Base-by-base conservation (phyloP, 495 filamentous ascomycete genomes). In the Cryomyces minteri region DNA sequence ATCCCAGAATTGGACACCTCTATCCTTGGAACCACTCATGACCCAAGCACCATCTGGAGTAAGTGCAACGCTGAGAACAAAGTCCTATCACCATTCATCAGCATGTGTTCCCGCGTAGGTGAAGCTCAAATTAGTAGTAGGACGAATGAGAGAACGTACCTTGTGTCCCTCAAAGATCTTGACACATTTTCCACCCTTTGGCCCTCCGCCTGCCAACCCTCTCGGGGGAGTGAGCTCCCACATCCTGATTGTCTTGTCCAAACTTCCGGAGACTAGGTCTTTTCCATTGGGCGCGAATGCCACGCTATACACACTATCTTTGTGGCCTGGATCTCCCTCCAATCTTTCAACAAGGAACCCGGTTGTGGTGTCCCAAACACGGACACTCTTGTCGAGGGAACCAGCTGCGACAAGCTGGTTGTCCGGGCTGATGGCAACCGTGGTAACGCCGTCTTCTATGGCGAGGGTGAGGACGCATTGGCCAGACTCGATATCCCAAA, bases 231-330 rank as follows among this genome's bases (percentile, higher is more conserved):
- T 53, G 40, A 66, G 46, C 43, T 63, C 59, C 63, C 63, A 66
- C 61, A 66, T 63, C 47, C 61, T 59, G 53, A 66, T 66, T 12
- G 63, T 66, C 58, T 62, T 64, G 43, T 66, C 63, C 43, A 66
- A 48, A 51, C 53, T 58, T 12, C 62, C 62, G 14, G 52, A 57
- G 18, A 66, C 62, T 8, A 66, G 41, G 32, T 58, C 53, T 10
- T 51, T 48, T 4, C 62, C 62, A 40, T 48, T 51, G 2, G 62
- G 62, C 8, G 55, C 46, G 46, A 66, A 66, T 5, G 62, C 61
- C 39, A 66, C 62, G 31, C 50, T 55, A 54, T 66, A 66, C 40
- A 66, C 62, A 39, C 53, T 58, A 50, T 66, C 62, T 40, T 62
- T 59, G 54, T 66, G 62, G 4, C 62, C 62, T n/a, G 46, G 39